Evolutionary conservation across 2,329 filamentous ascomycete genomes (phyloP), one percentile per base, ranked within the genome.

Genomic region (Cladosporium sphaerospermum): DNA sequence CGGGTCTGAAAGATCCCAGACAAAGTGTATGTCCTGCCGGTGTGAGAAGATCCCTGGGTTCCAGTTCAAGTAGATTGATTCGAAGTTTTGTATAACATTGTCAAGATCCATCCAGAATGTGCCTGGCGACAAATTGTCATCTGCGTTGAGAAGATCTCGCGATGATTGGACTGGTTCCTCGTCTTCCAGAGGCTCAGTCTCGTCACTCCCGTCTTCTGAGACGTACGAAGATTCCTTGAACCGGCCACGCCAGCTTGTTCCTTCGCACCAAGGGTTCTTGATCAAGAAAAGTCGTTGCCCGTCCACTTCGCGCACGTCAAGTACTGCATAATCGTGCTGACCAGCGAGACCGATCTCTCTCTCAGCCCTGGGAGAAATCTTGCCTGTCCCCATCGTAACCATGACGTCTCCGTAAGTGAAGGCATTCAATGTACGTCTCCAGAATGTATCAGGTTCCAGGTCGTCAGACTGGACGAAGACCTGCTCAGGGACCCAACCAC

Each of bases 61-160:
- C 93, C 93, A 99, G 71, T 97, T 99, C 52, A 99, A 77, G 69
- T 97, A 99, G 60, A 99, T 82, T 14, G 91, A 95, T 67, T 97
- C 90, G 58, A 96, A 99, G 65, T 96, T 85, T 63, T 96, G 90
- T 34, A 89, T 80, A 3, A 96, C 83, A 59, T 90, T 88, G 61
- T 95, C 88, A 28, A 93, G 82, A 19, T 85, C 83, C 72, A 97
- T 95, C 92, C 93, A 97, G 65, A 96, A 95, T 1, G 86, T 89
- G n/a, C 90, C 89, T 0, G 86, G 84, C 28, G 72, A 65, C 7
- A 73, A 64, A 36, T 70, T 62, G 19, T 71, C 65, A 28, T 71
- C 67, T 2, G 61, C 60, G 37, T 69, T 70, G 7, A 70, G 58
- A n/a, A 69, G 52, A 48, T 70, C 67, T 48, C 67, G 52, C 3